These are phyloP conservation scores for Xanthoceras sorbifolium DNA, from an alignment of 345 rosid genomes.

Conservation along the genomic window DNA sequence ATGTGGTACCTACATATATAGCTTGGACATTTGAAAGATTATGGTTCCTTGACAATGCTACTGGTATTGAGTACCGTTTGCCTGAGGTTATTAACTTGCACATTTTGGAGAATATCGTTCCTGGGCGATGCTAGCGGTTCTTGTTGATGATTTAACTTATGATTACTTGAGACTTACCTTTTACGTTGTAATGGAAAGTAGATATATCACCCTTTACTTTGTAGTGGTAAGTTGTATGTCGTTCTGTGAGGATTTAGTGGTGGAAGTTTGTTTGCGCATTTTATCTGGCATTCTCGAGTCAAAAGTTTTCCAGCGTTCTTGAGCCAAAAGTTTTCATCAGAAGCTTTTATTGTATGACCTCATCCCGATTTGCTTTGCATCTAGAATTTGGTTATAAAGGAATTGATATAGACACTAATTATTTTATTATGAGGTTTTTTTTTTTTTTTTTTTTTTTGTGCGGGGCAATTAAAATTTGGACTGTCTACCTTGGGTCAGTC, in stretches of 20 bases:
- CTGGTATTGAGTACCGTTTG: neutral
- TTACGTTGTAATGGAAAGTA: neutral
- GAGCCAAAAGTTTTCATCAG: neutral
- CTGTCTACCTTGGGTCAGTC: neutral
- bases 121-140: neutral
- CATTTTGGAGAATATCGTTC: neutral
- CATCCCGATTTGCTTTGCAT: neutral
- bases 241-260: neutral
- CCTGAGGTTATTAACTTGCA: neutral
- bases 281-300: neutral
- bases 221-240: too few relatives aligned
- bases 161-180: neutral
- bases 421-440: neutral
- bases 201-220: neutral
- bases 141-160: neutral
- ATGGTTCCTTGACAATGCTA: neutral
- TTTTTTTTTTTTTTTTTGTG: too few relatives aligned
- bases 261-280: neutral
- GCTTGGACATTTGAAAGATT: constrained; percentile 12
- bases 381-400: neutral
- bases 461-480: neutral
- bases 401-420: neutral
- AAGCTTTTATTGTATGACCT: neutral
- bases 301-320: neutral
- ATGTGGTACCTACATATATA: neutral